phyloP scores from a whole-genome alignment of 2,329 filamentous ascomycete genomes.

The Aspergillus thermomutatus region DNA sequence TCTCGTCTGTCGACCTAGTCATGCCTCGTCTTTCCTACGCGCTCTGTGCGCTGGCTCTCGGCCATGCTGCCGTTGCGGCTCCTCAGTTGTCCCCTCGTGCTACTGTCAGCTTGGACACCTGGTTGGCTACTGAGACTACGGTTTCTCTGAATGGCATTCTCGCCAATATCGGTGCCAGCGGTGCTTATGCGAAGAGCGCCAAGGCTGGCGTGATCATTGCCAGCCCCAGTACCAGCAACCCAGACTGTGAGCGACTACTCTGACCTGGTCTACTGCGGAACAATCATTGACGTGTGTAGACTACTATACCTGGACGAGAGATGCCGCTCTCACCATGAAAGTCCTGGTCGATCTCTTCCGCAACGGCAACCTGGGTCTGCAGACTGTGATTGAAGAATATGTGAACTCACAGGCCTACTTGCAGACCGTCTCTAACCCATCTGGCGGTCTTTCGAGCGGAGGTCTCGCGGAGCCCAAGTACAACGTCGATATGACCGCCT shows the following conservation, averaged over 20 bases:
- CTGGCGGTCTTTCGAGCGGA: constrained; percentile 51
- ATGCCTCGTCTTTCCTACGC: background rate
- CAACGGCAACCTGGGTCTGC: constrained; percentile 57
- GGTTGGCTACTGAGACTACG: constrained; percentile 39
- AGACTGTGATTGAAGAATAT: constrained; percentile 64
- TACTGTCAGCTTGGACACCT: constrained; percentile 18
- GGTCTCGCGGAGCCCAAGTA: constrained; percentile 73
- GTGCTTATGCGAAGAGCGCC: constrained; percentile 48
- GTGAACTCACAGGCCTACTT: constrained; percentile 64
- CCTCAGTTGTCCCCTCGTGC: constrained; percentile 16
- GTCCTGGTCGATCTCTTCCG: constrained; percentile 64
- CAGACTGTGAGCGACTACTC: constrained; percentile 47
- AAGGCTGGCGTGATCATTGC: constrained; percentile 52
- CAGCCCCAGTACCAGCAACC: constrained; percentile 52
- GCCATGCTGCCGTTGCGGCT: constrained; percentile 16
- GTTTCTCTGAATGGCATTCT: constrained; percentile 52
- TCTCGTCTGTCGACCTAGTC: background rate
- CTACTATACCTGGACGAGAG: constrained; percentile 76
- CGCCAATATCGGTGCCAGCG: constrained; percentile 54
- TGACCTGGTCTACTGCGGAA: constrained; percentile 1
- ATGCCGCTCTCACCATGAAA: constrained; percentile 69
- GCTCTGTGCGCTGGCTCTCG: constrained; percentile 9
- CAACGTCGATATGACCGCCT: constrained; percentile 61
- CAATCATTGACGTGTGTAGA: constrained; percentile 46
- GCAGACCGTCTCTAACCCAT: constrained; percentile 67